phyloP scores from a whole-genome alignment of 2,329 filamentous ascomycete species.

The Geosmithia flava region DNA sequence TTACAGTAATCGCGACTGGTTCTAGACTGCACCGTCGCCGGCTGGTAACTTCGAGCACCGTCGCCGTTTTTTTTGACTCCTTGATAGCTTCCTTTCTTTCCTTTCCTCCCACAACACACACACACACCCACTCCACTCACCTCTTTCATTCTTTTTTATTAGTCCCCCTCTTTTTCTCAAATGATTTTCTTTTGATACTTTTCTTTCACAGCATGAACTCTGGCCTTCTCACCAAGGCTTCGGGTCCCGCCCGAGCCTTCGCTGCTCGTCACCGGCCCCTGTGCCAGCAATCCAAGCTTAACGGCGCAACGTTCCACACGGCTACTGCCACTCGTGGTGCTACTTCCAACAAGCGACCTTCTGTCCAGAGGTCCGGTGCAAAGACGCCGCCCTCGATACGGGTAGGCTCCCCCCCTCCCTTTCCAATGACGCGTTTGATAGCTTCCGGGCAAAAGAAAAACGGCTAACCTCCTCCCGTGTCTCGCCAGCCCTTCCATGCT shows the following conservation, averaged over 20 bases:
- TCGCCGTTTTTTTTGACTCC: neutral
- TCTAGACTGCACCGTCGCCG: neutral
- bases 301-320: slow-evolving; percentile 18
- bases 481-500: slow-evolving; percentile 43
- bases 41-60: neutral
- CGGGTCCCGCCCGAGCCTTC: slow-evolving; percentile 30
- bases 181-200: slow-evolving; percentile 11
- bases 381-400: slow-evolving; percentile 9
- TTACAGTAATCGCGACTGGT: slow-evolving; percentile 3
- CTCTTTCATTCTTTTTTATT: neutral
- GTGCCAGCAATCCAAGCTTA: slow-evolving; percentile 24
- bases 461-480: neutral
- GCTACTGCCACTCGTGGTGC: slow-evolving; percentile 15
- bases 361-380: neutral
- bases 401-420: slow-evolving; percentile 11
- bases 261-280: slow-evolving; percentile 23
- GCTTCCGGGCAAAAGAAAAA: neutral
- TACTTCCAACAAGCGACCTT: slow-evolving; percentile 7
- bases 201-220: slow-evolving; percentile 28
- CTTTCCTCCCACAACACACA: neutral
- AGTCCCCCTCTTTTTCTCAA: neutral
- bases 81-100: neutral
- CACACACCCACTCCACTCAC: neutral
- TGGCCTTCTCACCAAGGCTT: slow-evolving; percentile 31
- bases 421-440: neutral